A percentile compares a stretch with the other conserved stretches of the same genome.
These are phyloP conservation scores for Podospora sp. DNA, from an alignment of 495 filamentous ascomycete species.

Conservation along the genomic window DNA sequence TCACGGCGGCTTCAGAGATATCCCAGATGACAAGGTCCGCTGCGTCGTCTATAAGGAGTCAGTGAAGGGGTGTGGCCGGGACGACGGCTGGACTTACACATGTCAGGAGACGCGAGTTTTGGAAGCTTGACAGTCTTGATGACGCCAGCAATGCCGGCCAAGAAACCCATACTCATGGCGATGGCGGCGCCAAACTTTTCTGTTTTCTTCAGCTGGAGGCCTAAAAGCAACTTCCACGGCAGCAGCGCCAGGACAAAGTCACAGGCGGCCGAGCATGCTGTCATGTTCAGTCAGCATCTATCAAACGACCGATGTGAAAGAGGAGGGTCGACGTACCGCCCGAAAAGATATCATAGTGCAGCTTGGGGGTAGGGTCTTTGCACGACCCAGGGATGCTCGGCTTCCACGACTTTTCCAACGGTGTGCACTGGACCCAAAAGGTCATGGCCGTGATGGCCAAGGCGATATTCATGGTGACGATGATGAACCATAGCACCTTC, in stretches of 20 bases:
- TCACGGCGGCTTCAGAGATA: not conserved
- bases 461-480: constrained; percentile 30
- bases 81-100: too few relatives aligned
- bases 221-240: constrained; percentile 39
- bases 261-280: constrained; percentile 32
- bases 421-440: constrained; percentile 31
- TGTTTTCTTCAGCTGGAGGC: constrained; percentile 36
- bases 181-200: constrained; percentile 41
- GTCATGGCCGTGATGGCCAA: constrained; percentile 24
- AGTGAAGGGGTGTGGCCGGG: too few relatives aligned
- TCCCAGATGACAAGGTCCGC: not conserved
- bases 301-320: not conserved
- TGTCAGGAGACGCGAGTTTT: not conserved
- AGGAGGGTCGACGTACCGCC: not conserved
- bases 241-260: constrained; percentile 39
- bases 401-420: constrained; percentile 22
- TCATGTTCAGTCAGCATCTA: not conserved
- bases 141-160: constrained; percentile 30
- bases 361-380: constrained; percentile 25
- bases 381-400: constrained; percentile 22
- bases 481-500: constrained; percentile 27
- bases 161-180: constrained; percentile 42
- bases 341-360: constrained; percentile 30
- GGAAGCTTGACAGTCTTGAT: constrained; percentile 23
- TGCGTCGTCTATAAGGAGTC: not conserved